A percentile compares a stretch with the other conserved stretches of the same genome.
These are phyloP conservation scores for Aspergillus olivimuriae DNA, from an alignment of 495 filamentous ascomycete species.

Conservation along the genomic window DNA sequence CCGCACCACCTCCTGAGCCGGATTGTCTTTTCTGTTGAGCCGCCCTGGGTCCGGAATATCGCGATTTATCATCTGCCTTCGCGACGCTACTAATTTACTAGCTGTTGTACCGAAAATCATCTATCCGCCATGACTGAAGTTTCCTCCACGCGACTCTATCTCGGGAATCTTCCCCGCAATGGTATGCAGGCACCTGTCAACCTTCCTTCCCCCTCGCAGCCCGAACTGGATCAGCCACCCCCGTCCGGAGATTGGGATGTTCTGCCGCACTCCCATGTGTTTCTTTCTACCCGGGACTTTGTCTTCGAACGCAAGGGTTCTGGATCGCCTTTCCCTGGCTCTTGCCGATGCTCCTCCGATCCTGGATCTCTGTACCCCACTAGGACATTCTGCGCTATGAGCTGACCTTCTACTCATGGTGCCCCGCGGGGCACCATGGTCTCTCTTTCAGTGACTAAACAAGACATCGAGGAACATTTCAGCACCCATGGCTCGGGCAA, in stretches of 20 bases:
- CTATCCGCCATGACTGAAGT: constrained; percentile 54
- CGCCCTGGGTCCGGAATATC: no score
- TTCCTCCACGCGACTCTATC: constrained; percentile 87
- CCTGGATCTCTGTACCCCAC: constrained; percentile 13
- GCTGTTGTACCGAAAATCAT: no score
- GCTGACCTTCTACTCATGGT: constrained; percentile 23
- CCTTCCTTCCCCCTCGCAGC: constrained; percentile 21
- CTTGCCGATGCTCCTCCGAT: no score
- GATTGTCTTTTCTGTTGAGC: no score
- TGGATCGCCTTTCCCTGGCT: no score
- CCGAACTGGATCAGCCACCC: constrained; percentile 10
- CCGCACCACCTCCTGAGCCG: no score
- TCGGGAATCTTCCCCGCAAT: constrained; percentile 94
- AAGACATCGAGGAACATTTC: constrained; percentile 94
- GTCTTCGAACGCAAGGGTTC: no score
- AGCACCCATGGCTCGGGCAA: constrained; percentile 90
- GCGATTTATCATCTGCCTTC: no score
- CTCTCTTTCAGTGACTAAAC: constrained; percentile 75
- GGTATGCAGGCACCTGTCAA: constrained; percentile 59
- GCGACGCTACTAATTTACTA: no score
- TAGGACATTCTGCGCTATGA: constrained; percentile 12
- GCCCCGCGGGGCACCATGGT: constrained; percentile 17
- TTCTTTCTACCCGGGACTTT: no score
- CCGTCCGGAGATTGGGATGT: no score
- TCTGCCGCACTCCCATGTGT: no score